Evolutionary conservation across 202 grass and related monocot species (phyloP).

Genomic region (Hordeum pubiflorum): DNA sequence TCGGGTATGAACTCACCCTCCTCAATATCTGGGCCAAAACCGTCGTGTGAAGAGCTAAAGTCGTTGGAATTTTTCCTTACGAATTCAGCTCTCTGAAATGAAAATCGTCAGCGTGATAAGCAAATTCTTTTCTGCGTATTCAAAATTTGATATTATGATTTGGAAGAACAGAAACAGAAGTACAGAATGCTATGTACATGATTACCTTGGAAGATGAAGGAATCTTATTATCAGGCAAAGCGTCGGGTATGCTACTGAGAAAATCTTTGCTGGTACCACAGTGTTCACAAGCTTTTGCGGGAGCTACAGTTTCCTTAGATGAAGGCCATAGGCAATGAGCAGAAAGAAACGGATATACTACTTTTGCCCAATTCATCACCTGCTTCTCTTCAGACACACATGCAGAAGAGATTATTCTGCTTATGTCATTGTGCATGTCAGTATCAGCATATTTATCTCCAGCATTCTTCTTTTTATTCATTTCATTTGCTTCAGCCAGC

Average conservation of each 20-base stretch:
- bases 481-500: conserved; percentile 38
- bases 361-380: conserved; percentile 25
- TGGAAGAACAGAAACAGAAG: neutral
- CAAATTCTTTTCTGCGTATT: neutral
- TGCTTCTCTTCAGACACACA: conserved; percentile 17
- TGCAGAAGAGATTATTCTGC: conserved; percentile 17
- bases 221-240: neutral
- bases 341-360: conserved; percentile 25
- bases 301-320: neutral
- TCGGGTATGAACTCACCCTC: conserved; percentile 36
- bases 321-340: neutral
- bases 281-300: conserved; percentile 21
- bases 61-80: neutral
- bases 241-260: neutral
- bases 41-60: neutral
- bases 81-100: conserved; percentile 20
- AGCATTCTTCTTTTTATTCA: neutral
- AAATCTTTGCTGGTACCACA: conserved; percentile 18
- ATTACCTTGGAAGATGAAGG: conserved; percentile 18
- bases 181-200: neutral
- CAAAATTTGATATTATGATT: neutral
- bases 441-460: conserved; percentile 5
- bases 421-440: conserved; percentile 29
- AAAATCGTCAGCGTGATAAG: neutral
- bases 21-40: conserved; percentile 8